Conservation (phyloP, 1,284 basidiomycete species). For the Apiotrichum sp. region DNA sequence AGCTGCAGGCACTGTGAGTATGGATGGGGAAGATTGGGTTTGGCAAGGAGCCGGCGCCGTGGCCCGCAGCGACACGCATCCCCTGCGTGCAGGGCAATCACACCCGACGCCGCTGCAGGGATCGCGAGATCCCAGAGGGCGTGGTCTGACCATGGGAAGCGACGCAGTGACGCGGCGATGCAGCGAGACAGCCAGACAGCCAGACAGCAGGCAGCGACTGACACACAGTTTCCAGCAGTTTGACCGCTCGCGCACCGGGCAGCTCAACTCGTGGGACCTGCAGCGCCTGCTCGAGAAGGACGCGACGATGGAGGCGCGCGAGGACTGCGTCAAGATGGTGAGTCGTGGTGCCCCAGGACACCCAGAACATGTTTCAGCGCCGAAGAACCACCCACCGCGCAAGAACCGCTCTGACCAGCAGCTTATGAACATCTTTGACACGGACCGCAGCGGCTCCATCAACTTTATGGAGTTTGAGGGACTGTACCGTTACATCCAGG, state of each 20-base stretch:
- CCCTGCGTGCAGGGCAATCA: no score
- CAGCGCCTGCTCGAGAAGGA: conserved; percentile 44
- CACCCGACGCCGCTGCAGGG: no score
- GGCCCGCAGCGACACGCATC: no score
- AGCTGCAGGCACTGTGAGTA: conserved; percentile 35
- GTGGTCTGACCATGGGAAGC: no score
- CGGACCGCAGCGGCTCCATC: conserved; percentile 44
- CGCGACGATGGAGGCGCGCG: conserved; percentile 43
- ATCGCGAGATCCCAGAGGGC: no score
- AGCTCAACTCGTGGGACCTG: conserved; percentile 41
- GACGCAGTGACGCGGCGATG: no score
- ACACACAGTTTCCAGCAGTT: conserved; percentile 39
- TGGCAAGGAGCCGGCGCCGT: no score
- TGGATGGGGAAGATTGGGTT: no score
- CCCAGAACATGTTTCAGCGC: no score
- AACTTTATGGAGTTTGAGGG: conserved; percentile 48
- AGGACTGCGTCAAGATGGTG: conserved; percentile 49
- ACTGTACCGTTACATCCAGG: conserved; percentile 47
- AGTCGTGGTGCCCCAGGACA: conserved; percentile 6
- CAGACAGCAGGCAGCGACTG: background rate
- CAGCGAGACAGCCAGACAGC: no score
- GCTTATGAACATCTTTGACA: conserved; percentile 45
- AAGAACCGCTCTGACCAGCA: background rate
- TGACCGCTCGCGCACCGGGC: conserved; percentile 38
- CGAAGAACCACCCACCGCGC: no score